Evolutionary conservation across 225 moss, liverwort and hornwort genomes (phyloP).

Genomic region (Sphagnum tenellum): DNA sequence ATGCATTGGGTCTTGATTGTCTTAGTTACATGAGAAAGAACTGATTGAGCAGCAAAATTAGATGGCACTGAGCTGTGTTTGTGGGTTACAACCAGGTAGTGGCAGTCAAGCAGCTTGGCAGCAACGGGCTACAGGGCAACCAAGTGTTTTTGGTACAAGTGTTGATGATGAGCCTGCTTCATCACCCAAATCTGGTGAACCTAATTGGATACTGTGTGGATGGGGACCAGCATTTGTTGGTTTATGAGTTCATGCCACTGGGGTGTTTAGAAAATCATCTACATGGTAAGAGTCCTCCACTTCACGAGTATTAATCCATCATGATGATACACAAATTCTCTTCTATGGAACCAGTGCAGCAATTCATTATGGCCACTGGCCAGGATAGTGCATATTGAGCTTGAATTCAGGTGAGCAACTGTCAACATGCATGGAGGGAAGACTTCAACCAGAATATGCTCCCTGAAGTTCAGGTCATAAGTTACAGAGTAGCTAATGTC

Average conservation of each 20-base stretch:
- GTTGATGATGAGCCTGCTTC: constrained; percentile 93
- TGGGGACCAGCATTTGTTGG: constrained; percentile 88
- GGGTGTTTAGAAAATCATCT: constrained; percentile 96
- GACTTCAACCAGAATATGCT: not conserved
- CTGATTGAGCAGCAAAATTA: constrained; percentile 12
- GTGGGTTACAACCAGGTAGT: constrained; percentile 44
- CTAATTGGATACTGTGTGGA: constrained; percentile 97
- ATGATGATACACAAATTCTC: too few relatives aligned
- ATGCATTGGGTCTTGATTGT: too few relatives aligned
- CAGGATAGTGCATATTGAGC: too few relatives aligned
- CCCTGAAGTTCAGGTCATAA: too few relatives aligned
- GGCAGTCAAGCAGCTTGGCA: constrained; percentile 97
- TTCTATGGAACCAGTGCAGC: too few relatives aligned
- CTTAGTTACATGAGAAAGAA: too few relatives aligned
- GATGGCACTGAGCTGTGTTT: not conserved
- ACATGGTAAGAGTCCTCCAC: constrained; percentile 53
- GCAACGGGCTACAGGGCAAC: constrained; percentile 92
- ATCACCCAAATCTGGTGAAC: constrained; percentile 96
- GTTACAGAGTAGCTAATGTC: too few relatives aligned
- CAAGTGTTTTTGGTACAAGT: constrained; percentile 97
- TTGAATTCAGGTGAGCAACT: too few relatives aligned
- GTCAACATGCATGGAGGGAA: too few relatives aligned
- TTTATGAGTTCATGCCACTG: constrained; percentile 94
- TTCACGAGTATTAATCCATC: too few relatives aligned
- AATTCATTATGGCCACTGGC: too few relatives aligned